phyloP scores from a whole-genome alignment of 2,329 filamentous ascomycete genomes.

The Aspergillus quadrilineatus region DNA sequence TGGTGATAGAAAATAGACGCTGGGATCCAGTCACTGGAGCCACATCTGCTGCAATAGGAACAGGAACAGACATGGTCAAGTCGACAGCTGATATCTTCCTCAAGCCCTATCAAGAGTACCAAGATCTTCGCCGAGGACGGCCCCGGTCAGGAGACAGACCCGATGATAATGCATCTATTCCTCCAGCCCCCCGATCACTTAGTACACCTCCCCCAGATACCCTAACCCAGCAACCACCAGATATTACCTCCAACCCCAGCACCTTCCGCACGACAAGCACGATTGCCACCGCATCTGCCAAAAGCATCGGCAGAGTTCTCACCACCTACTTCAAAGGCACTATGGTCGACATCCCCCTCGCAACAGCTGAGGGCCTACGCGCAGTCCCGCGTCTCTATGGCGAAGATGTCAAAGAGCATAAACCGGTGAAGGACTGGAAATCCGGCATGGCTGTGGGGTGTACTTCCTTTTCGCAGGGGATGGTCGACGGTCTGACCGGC shows the following conservation, averaged over 20 bases:
- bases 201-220: background rate
- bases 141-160: background rate
- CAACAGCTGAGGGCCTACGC: constrained; percentile 37
- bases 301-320: constrained; percentile 27
- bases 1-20: constrained; percentile 35
- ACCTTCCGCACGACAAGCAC: constrained; percentile 5
- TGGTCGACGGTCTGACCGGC: constrained; percentile 33
- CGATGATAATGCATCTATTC: background rate
- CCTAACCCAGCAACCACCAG: background rate
- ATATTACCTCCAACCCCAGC: background rate
- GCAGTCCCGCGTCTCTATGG: constrained; percentile 39
- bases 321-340: constrained; percentile 32
- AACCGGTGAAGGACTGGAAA: constrained; percentile 34
- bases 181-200: background rate
- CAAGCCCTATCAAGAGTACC: constrained; percentile 30
- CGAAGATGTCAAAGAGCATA: constrained; percentile 34
- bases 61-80: constrained; percentile 27
- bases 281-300: constrained; percentile 19
- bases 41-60: constrained; percentile 25
- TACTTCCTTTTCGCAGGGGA: constrained; percentile 34
- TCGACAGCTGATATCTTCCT: constrained; percentile 28
- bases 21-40: constrained; percentile 35
- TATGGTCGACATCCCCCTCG: constrained; percentile 38
- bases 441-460: constrained; percentile 33
- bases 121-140: constrained; percentile 5